These are phyloP conservation scores for Dalbergia cultrata DNA, from an alignment of 306 rosid genomes.

Conservation along the genomic window DNA sequence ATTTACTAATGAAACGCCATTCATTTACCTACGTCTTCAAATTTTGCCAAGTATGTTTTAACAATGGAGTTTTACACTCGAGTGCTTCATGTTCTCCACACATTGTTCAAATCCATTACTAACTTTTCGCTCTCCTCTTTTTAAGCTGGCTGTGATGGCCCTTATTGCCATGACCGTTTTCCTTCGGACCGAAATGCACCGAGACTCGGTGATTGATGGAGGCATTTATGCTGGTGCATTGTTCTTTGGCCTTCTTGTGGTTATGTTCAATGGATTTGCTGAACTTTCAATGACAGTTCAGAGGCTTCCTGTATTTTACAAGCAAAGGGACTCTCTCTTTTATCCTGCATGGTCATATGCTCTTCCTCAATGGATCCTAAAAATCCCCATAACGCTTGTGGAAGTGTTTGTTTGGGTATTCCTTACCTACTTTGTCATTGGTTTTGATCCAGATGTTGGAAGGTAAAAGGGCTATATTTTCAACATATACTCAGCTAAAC, in stretches of 20 bases:
- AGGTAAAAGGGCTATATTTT: conserved; percentile 38
- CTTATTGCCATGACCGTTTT: conserved; percentile 57
- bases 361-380: conserved; percentile 63
- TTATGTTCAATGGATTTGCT: conserved; percentile 52
- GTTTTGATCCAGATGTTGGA: conserved; percentile 57
- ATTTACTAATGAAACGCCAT: conserved; percentile 65
- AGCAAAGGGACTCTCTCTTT: conserved; percentile 60
- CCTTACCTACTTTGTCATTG: conserved; percentile 61
- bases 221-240: conserved; percentile 59
- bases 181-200: conserved; percentile 59
- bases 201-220: conserved; percentile 52
- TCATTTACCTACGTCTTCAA: conserved; percentile 57
- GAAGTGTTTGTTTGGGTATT: conserved; percentile 60
- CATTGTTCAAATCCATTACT: conserved; percentile 4
- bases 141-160: conserved; percentile 52
- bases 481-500: not conserved
- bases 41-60: conserved; percentile 56
- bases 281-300: conserved; percentile 56
- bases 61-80: not conserved
- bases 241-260: conserved; percentile 50
- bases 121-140: not conserved
- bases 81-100: not conserved
- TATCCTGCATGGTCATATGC: conserved; percentile 65
- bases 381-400: conserved; percentile 51
- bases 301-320: conserved; percentile 63